Conservation (phyloP, 805 yeast genomes). For the Cephaloascus albidus region DNA sequence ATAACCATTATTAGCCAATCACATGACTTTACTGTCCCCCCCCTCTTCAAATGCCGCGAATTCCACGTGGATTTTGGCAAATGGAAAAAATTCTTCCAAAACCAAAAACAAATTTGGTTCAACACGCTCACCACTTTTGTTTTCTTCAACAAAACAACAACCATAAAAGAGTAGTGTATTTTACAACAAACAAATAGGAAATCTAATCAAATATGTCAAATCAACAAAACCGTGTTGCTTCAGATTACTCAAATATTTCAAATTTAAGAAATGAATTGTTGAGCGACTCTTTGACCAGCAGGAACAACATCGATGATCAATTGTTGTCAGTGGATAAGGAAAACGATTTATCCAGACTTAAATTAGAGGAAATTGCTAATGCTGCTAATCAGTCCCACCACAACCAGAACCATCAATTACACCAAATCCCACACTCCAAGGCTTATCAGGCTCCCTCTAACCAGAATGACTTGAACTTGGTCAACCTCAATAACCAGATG, state of each 20-base stretch:
- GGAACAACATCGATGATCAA: conserved; percentile 31
- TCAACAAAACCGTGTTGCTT: background rate
- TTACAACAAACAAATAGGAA: background rate
- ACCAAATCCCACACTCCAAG: conserved; percentile 1
- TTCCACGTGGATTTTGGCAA: too few species aligned
- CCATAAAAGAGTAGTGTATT: background rate
- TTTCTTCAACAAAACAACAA: background rate
- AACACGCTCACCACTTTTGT: background rate
- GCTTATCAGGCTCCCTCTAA: conserved; percentile 10
- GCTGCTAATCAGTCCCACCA: conserved; percentile 18
- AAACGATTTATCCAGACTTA: conserved; percentile 16
- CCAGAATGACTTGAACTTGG: conserved; percentile 9
- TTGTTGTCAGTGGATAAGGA: conserved; percentile 27
- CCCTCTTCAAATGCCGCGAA: too few species aligned
- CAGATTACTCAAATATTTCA: background rate
- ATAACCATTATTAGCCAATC: too few species aligned
- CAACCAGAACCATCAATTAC: conserved; percentile 7
- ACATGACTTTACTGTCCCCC: too few species aligned
- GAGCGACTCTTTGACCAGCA: background rate
- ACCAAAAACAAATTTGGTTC: background rate
- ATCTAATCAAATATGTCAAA: background rate
- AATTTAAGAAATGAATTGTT: background rate
- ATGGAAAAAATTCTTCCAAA: background rate
- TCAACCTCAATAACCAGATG: conserved; percentile 9
- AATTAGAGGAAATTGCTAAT: conserved; percentile 22